phyloP scores from a whole-genome alignment of 2,329 filamentous ascomycete species.

The Microsporum ferrugineum region DNA sequence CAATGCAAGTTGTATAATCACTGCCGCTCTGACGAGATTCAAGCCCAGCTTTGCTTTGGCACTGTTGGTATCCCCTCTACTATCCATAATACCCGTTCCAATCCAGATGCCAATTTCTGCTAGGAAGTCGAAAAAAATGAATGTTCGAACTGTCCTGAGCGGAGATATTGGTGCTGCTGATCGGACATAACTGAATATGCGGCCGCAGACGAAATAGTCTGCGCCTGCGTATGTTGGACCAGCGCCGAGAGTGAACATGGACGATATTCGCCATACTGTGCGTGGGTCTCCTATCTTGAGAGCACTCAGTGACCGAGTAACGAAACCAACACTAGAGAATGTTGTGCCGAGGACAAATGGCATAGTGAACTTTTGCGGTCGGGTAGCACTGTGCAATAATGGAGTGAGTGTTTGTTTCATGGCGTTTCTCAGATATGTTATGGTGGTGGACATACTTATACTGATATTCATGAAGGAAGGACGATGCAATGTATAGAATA shows the following conservation, averaged over 20 bases:
- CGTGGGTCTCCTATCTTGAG: slow-evolving; percentile 1
- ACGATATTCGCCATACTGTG: not conserved
- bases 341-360: slow-evolving; percentile 7
- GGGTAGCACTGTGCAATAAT: not conserved
- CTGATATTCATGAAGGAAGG: slow-evolving; percentile 1
- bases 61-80: not conserved
- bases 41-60: slow-evolving; percentile 2
- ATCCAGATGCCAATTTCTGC: slow-evolving; percentile 10
- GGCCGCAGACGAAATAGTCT: slow-evolving; percentile 11
- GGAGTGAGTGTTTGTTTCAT: not conserved
- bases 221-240: slow-evolving; percentile 11
- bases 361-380: slow-evolving; percentile 10
- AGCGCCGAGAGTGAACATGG: slow-evolving; percentile 11
- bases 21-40: slow-evolving; percentile 8
- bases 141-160: slow-evolving; percentile 6
- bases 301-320: slow-evolving; percentile 5
- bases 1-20: slow-evolving; percentile 6
- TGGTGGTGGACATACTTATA: not conserved
- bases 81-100: slow-evolving; percentile 3
- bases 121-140: slow-evolving; percentile 11
- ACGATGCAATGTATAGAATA: slow-evolving; percentile 1
- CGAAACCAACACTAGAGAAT: slow-evolving; percentile 8
- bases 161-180: slow-evolving; percentile 10
- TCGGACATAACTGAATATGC: slow-evolving; percentile 9
- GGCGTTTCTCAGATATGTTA: not conserved